Base-by-base conservation (phyloP, 768 basidiomycete species). In the Podaxis sp. region DNA sequence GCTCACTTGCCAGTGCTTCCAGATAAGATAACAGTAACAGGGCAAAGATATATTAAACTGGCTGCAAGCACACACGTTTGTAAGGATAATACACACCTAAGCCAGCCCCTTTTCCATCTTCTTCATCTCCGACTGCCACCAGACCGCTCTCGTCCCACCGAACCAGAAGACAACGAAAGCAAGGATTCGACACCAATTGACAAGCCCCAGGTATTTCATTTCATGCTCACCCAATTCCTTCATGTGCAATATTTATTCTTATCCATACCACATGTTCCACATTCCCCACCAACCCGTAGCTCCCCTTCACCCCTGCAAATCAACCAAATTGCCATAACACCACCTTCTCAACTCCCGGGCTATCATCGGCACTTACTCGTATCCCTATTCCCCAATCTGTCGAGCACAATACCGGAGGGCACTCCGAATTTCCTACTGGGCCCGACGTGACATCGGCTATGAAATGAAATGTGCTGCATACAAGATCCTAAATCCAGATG, bases 11-110 rank as follows among this genome's bases (percentile, higher is more conserved):
- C 1, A 2, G 26, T 19, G 12, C n/a, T 17, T 11, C 36, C 9
- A 59, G 59, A 59, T 59, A 52, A 59, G 59, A 59, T 59, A 59
- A 59, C 4, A 22, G 13, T 28, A 49, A 5, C 19, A 51, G 19
- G 22, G 7, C 22, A 26, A 51, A 51, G 40, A 12, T 42, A 7
- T 6, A 30, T 30, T 30, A 6, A 7, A 30, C 28, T 30, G 28
- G 28, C 6, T 28, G 28, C 28, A 28, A 28, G 28, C 28, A 7
- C 28, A 7, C 13, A 44, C 19, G 42, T 44, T 44, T 19, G 13
- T 15, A 44, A 51, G n/a, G 22, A 13, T 8, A 15, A 9, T 9
- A n/a, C 19, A 19, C 19, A 48, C 46, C 46, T 1, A 30, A 30
- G 28, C 28, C 28, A 30, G 46, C 3, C 46, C 46, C n/a, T 7